Percentiles rank a stretch among this genome's conserved stretches.
Evolutionary conservation across 768 basidiomycete species (phyloP).

Genomic region (Trametes punicea): DNA sequence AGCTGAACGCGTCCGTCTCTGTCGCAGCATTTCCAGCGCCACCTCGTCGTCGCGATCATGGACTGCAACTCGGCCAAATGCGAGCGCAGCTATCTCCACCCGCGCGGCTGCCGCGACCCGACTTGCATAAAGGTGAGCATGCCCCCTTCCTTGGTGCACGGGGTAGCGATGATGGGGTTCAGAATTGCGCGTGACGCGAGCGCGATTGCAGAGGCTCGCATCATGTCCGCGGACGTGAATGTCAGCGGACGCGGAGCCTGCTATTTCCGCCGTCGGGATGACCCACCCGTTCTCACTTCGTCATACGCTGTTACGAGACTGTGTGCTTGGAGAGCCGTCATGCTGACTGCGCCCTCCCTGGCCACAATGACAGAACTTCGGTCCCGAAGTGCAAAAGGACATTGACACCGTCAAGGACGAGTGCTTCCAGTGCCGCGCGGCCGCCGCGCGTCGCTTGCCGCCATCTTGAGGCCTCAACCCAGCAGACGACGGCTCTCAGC

Average conservation of each 20-base stretch:
- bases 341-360: background rate
- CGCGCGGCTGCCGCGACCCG: slow-evolving; percentile 49
- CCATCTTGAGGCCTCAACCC: background rate
- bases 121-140: slow-evolving; percentile 55
- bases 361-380: slow-evolving; percentile 51
- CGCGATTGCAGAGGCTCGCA: background rate
- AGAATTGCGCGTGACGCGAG: background rate
- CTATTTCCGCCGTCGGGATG: background rate
- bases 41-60: slow-evolving; percentile 66
- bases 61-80: slow-evolving; percentile 68
- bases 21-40: slow-evolving; percentile 74
- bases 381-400: slow-evolving; percentile 63
- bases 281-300: background rate
- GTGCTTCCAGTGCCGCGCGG: slow-evolving; percentile 68
- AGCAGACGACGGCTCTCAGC: background rate
- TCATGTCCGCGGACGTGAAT: background rate
- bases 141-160: slow-evolving; percentile 4
- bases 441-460: slow-evolving; percentile 37
- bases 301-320: background rate
- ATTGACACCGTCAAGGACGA: slow-evolving; percentile 69
- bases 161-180: background rate
- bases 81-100: slow-evolving; percentile 61
- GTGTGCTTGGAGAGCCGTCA: background rate
- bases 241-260: background rate
- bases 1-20: slow-evolving; percentile 12